Evolutionary conservation across 2,329 filamentous ascomycete species (phyloP).

Genomic region (Plenodomus biglobosus): DNA sequence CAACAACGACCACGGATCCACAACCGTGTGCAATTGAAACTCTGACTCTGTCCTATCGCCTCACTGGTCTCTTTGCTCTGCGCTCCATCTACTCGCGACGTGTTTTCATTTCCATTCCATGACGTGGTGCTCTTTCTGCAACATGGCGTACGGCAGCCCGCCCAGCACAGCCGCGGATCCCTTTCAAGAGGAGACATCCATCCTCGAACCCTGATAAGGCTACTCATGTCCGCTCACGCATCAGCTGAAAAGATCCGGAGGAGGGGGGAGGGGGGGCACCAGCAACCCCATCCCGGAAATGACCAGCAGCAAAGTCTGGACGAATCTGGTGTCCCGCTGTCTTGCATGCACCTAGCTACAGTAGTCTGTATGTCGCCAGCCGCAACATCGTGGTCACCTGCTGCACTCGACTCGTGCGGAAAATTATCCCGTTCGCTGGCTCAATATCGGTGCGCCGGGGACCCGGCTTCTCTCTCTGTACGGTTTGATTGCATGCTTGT

Average conservation of each 20-base stretch:
- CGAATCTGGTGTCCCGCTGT: background rate
- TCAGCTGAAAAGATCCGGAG: background rate
- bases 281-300: background rate
- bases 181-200: background rate
- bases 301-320: background rate
- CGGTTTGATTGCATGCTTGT: background rate
- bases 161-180: too few relatives aligned
- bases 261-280: too few relatives aligned
- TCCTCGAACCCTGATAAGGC: background rate
- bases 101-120: background rate
- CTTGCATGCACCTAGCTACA: too few relatives aligned
- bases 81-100: too few relatives aligned
- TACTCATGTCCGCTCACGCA: background rate
- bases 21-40: constrained; percentile 13
- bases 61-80: background rate
- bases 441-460: background rate
- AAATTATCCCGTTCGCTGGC: background rate
- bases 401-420: background rate
- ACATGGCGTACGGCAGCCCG: background rate
- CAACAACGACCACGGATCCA: constrained; percentile 18
- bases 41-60: background rate
- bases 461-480: background rate
- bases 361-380: background rate
- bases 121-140: background rate
- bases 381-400: background rate